A percentile compares a stretch with the other conserved stretches of the same genome.
phyloP scores from a whole-genome alignment of 352 stramenopile species.

The Lagenidium giganteum region DNA sequence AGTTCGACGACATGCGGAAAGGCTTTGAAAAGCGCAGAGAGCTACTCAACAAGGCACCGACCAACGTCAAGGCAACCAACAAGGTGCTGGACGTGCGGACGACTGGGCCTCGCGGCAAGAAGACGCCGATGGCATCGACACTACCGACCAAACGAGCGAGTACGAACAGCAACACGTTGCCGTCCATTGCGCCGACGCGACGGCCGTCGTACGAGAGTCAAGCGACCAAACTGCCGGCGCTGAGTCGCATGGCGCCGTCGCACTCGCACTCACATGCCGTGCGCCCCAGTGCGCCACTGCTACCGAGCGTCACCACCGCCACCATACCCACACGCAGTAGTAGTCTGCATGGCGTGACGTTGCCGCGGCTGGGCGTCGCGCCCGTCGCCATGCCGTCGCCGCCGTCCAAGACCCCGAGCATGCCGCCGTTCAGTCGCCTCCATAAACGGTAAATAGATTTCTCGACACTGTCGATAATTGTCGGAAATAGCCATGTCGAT shows the following conservation, averaged over 20 bases:
- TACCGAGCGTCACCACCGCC: neutral
- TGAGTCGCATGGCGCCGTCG: conserved; percentile 1
- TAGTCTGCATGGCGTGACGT: conserved; percentile 10
- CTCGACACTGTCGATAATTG: too few species aligned
- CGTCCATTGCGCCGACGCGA: conserved; percentile 1
- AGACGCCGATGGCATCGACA: neutral
- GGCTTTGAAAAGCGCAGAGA: conserved; percentile 53
- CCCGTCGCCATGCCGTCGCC: conserved; percentile 26
- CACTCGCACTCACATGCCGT: neutral
- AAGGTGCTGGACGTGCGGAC: conserved; percentile 17
- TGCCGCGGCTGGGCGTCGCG: conserved; percentile 22
- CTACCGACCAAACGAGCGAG: neutral
- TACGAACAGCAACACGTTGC: neutral
- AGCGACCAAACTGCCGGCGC: conserved; percentile 11
- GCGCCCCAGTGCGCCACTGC: neutral
- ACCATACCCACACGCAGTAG: neutral
- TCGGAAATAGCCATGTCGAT: too few species aligned
- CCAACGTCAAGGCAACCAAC: conserved; percentile 13
- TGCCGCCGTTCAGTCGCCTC: conserved; percentile 57
- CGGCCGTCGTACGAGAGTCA: too few species aligned
- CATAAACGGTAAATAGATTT: conserved; percentile 44
- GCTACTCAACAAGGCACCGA: conserved; percentile 29
- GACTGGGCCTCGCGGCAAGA: conserved; percentile 1
- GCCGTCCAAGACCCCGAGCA: conserved; percentile 31
- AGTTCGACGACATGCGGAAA: conserved; percentile 64